phyloP scores from a whole-genome alignment of 352 stramenopile genomes.

The Phytophthora tentaculata region DNA sequence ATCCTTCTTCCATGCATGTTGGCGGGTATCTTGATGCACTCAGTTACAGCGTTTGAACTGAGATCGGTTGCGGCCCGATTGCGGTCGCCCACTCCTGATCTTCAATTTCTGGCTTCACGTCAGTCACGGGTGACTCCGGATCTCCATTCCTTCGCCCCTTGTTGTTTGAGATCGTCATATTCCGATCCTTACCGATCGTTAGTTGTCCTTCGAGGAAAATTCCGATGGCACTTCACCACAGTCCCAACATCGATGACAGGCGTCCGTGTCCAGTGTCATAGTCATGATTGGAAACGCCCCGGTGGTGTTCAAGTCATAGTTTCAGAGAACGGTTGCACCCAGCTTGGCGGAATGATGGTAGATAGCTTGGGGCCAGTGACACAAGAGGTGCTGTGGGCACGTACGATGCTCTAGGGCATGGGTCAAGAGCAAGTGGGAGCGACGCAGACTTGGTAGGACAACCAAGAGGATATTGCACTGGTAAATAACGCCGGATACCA shows the following conservation, averaged over 20 bases:
- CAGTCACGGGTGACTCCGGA: no score
- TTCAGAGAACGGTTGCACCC: not conserved
- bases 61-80: no score
- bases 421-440: slow-evolving; percentile 4
- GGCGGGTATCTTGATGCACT: no score
- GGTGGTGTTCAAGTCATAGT: slow-evolving; percentile 1
- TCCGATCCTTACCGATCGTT: no score
- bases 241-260: not conserved
- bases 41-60: no score
- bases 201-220: no score
- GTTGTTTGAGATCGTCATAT: no score
- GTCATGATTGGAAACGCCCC: not conserved
- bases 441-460: not conserved
- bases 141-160: no score
- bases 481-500: not conserved
- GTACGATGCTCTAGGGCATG: not conserved
- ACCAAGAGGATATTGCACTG: not conserved
- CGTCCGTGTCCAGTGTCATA: not conserved
- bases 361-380: not conserved
- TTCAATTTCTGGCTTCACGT: no score
- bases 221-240: no score
- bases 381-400: slow-evolving; percentile 3
- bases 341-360: not conserved
- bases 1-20: no score
- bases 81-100: no score